phyloP scores from a whole-genome alignment of 805 yeast genomes.

The Brettanomyces sp. region DNA sequence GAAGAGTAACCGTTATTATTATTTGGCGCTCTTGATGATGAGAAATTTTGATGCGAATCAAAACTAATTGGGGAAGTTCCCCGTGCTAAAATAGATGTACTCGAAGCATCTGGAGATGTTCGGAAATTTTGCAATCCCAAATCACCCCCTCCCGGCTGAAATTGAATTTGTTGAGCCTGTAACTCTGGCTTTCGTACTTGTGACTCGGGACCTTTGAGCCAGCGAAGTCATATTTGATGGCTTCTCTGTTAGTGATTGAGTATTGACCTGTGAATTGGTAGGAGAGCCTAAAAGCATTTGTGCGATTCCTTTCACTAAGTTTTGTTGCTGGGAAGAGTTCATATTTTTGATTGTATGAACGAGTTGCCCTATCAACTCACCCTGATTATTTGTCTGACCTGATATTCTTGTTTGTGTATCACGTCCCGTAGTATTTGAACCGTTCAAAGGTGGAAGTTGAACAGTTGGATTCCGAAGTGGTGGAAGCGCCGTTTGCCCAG shows the following conservation, averaged over 20 bases:
- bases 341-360: constrained; percentile 15
- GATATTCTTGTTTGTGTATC: too few relatives aligned
- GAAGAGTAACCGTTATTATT: background rate
- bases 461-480: background rate
- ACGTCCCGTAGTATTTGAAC: background rate
- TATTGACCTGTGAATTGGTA: background rate
- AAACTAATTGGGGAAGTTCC: too few relatives aligned
- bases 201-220: too few relatives aligned
- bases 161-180: constrained; percentile 1
- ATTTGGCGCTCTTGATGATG: too few relatives aligned
- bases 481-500: background rate
- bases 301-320: constrained; percentile 12
- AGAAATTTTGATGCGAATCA: too few relatives aligned
- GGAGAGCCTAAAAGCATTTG: constrained; percentile 3
- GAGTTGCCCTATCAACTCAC: constrained; percentile 8
- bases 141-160: too few relatives aligned
- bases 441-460: background rate
- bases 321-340: constrained; percentile 18
- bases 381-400: background rate
- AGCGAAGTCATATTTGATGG: too few relatives aligned
- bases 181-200: background rate
- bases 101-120: background rate
- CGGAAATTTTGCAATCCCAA: background rate
- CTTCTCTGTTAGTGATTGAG: background rate
- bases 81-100: background rate